Percentiles rank a stretch among this genome's conserved stretches.
Conservation (phyloP, 148 eudicot genomes). For the Rhododendron molle region DNA sequence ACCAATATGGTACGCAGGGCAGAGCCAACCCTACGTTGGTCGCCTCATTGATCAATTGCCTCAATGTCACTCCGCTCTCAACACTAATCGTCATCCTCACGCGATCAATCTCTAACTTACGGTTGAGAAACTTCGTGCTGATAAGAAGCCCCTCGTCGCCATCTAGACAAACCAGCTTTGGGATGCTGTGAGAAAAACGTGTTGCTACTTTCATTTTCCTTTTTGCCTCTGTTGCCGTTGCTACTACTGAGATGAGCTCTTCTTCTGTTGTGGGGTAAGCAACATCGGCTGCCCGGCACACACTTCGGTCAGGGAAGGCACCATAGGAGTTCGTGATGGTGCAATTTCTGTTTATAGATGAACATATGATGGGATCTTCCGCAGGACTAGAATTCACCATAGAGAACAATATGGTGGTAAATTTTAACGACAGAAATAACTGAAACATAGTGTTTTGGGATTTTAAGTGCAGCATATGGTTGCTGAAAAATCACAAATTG, state of each 20-base stretch:
- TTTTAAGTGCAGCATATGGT: too few relatives aligned
- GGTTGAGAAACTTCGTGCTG: slow-evolving; percentile 54
- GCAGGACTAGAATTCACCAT: too few relatives aligned
- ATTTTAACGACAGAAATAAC: too few relatives aligned
- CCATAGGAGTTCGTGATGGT: too few relatives aligned
- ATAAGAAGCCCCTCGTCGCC: slow-evolving; percentile 55
- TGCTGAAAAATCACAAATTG: too few relatives aligned
- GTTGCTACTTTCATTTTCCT: slow-evolving; percentile 60
- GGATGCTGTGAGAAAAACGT: slow-evolving; percentile 52
- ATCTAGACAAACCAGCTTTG: slow-evolving; percentile 57
- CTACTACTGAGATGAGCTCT: slow-evolving; percentile 46
- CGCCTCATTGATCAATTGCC: slow-evolving; percentile 47
- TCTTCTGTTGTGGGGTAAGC: slow-evolving; percentile 49
- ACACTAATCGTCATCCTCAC: slow-evolving; percentile 27
- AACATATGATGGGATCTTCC: too few relatives aligned
- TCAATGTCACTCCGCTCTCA: slow-evolving; percentile 55
- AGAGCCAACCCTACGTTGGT: slow-evolving; percentile 48
- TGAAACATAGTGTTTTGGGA: too few relatives aligned
- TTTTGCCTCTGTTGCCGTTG: slow-evolving; percentile 28
- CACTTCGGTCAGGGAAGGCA: slow-evolving; percentile 2
- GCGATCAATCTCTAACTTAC: slow-evolving; percentile 19
- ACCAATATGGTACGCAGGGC: slow-evolving; percentile 74
- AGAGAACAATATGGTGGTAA: too few relatives aligned
- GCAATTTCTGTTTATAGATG: too few relatives aligned
- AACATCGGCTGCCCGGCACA: slow-evolving; percentile 44